Percentiles rank a stretch among this genome's conserved stretches.
Evolutionary conservation across 106 monocot species (phyloP).

Genomic region (Dendrobium catenatum): DNA sequence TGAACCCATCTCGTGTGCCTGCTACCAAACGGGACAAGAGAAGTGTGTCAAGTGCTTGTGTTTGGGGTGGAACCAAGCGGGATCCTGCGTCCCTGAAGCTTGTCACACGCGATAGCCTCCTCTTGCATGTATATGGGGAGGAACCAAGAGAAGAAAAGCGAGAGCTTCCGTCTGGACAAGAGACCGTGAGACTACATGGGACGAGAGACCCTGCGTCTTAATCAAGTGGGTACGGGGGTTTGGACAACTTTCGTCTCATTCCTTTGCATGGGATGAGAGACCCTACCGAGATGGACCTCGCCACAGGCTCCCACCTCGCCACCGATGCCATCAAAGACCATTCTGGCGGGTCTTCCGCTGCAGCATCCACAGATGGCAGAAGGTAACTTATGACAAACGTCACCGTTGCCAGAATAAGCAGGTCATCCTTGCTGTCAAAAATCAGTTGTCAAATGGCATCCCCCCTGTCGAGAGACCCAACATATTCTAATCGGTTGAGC

Average conservation of each 20-base stretch:
- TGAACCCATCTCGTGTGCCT: too few species aligned
- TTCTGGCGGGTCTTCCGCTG: conserved; percentile 5
- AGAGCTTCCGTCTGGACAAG: too few species aligned
- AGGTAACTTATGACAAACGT: conserved; percentile 30
- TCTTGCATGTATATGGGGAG: too few species aligned
- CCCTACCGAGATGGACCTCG: not conserved
- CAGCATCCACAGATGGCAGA: conserved; percentile 58
- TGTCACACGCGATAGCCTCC: too few species aligned
- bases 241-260: not conserved
- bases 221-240: too few species aligned
- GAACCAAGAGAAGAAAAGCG: too few species aligned
- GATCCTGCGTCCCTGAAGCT: too few species aligned
- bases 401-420: conserved; percentile 20
- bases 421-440: not conserved
- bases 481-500: conserved; percentile 81
- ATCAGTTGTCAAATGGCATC: not conserved
- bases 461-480: conserved; percentile 12
- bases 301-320: not conserved
- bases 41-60: too few species aligned
- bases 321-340: conserved; percentile 5
- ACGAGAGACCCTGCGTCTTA: too few species aligned
- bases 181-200: too few species aligned
- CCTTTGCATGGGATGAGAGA: not conserved
- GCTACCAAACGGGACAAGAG: too few species aligned
- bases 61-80: too few species aligned